Conservation (phyloP, 2,329 filamentous ascomycete species). For the Pyrenochaeta sp. region DNA sequence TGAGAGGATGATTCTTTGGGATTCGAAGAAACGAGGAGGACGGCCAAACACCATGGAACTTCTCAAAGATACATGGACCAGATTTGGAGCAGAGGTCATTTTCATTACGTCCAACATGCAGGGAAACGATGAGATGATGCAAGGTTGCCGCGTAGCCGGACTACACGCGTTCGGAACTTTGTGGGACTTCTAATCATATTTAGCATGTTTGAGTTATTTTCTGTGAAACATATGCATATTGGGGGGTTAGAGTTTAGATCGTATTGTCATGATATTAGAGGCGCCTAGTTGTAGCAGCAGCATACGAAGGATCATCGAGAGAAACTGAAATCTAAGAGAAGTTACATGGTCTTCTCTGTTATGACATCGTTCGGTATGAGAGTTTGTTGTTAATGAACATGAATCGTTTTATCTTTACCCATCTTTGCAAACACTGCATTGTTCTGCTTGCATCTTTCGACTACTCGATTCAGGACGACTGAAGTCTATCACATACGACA, state of each 20-base stretch:
- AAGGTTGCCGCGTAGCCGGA: constrained; percentile 40
- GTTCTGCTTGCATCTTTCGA: too few relatives aligned
- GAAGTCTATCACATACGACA: too few relatives aligned
- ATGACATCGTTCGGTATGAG: too few relatives aligned
- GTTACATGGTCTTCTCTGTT: too few relatives aligned
- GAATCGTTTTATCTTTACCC: too few relatives aligned
- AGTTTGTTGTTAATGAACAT: too few relatives aligned
- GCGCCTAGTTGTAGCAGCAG: neutral
- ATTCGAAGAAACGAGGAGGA: constrained; percentile 46
- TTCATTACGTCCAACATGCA: constrained; percentile 49
- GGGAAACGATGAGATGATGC: constrained; percentile 51
- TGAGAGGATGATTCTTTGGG: constrained; percentile 49
- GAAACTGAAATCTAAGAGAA: too few relatives aligned
- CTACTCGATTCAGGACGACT: too few relatives aligned
- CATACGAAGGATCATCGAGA: too few relatives aligned
- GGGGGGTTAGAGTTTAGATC: too few relatives aligned
- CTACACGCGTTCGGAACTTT: constrained; percentile 47
- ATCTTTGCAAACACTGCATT: too few relatives aligned
- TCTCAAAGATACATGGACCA: constrained; percentile 44
- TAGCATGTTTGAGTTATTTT: neutral
- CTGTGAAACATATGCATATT: neutral
- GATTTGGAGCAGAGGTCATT: constrained; percentile 46
- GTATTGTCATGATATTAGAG: too few relatives aligned
- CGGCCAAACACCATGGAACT: constrained; percentile 44
- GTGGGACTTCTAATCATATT: constrained; percentile 41